Evolutionary conservation across 495 filamentous ascomycete species (phyloP).

Genomic region (Podospora pseudocomata): DNA sequence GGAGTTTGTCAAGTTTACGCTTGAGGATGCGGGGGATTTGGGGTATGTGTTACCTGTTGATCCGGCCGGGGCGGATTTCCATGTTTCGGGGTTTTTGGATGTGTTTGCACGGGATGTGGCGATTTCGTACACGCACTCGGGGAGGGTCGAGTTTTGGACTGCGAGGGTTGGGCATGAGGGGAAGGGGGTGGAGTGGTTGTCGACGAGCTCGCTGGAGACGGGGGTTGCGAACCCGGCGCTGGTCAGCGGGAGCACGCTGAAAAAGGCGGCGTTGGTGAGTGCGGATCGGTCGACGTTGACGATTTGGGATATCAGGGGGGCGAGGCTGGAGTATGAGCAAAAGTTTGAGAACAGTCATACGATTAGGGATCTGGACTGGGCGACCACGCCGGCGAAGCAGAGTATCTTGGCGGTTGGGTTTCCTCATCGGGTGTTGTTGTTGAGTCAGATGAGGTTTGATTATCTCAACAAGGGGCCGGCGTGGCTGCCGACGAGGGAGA

Average conservation of each 20-base stretch:
- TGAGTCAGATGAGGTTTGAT: slow-evolving; percentile 92
- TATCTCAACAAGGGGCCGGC: slow-evolving; percentile 87
- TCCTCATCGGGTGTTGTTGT: slow-evolving; percentile 72
- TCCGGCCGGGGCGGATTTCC: slow-evolving; percentile 70
- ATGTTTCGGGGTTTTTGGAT: slow-evolving; percentile 78
- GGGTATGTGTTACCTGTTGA: slow-evolving; percentile 86
- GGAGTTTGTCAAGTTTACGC: slow-evolving; percentile 68
- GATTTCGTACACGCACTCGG: slow-evolving; percentile 76
- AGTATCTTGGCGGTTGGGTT: slow-evolving; percentile 92
- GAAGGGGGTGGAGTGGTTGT: slow-evolving; percentile 70
- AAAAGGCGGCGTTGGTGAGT: slow-evolving; percentile 83
- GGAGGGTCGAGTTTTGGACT: slow-evolving; percentile 80
- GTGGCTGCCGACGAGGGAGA: slow-evolving; percentile 81
- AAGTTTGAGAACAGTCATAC: slow-evolving; percentile 67
- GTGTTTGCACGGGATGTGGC: slow-evolving; percentile 85
- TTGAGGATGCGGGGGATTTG: slow-evolving; percentile 69
- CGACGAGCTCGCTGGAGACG: slow-evolving; percentile 79
- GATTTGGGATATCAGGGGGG: slow-evolving; percentile 85
- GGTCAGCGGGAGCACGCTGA: slow-evolving; percentile 79
- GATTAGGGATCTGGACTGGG: slow-evolving; percentile 91
- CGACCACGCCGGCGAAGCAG: slow-evolving; percentile 85
- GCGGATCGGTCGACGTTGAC: slow-evolving; percentile 69
- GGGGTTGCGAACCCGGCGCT: slow-evolving; percentile 68
- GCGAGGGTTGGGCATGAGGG: slow-evolving; percentile 62
- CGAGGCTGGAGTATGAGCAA: slow-evolving; percentile 76